Conservation (phyloP, 495 filamentous ascomycete genomes). For the Talaromyces wortmannii region DNA sequence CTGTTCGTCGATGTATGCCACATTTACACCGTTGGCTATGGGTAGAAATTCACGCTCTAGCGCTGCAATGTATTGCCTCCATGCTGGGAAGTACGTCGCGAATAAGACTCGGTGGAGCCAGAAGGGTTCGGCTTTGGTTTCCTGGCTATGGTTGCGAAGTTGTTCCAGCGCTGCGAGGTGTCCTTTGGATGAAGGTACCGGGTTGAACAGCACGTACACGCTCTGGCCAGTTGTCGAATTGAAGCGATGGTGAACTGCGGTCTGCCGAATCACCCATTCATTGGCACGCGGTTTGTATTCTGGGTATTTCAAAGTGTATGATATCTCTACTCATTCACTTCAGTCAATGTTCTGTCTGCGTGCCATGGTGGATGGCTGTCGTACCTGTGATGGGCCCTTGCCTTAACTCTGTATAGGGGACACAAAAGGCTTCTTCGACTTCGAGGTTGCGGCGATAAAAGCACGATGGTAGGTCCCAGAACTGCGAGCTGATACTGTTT, state of each 20-base stretch:
- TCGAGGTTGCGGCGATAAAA: conserved; percentile 30
- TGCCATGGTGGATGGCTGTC: not conserved
- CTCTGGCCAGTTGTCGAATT: not conserved
- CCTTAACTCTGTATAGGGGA: not conserved
- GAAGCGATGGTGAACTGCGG: not conserved
- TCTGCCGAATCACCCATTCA: conserved; percentile 4
- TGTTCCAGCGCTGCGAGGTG: not conserved
- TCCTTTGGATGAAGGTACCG: not conserved
- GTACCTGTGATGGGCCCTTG: not conserved
- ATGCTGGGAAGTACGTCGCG: conserved; percentile 26
- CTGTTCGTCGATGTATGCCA: conserved; percentile 23
- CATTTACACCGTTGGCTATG: conserved; percentile 13
- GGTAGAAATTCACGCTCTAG: conserved; percentile 26
- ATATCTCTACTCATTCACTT: not conserved
- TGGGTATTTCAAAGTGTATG: conserved; percentile 2
- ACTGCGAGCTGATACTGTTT: conserved; percentile 17
- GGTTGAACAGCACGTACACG: conserved; percentile 1
- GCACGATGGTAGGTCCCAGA: conserved; percentile 28
- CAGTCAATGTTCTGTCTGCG: not conserved
- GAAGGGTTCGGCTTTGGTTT: conserved; percentile 6
- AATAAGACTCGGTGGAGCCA: conserved; percentile 29
- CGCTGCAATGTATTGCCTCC: conserved; percentile 28
- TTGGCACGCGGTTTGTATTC: not conserved
- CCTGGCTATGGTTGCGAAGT: not conserved
- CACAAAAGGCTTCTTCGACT: conserved; percentile 28